Base-by-base conservation (phyloP, 768 basidiomycete species). In the Hydnum rufescens region DNA sequence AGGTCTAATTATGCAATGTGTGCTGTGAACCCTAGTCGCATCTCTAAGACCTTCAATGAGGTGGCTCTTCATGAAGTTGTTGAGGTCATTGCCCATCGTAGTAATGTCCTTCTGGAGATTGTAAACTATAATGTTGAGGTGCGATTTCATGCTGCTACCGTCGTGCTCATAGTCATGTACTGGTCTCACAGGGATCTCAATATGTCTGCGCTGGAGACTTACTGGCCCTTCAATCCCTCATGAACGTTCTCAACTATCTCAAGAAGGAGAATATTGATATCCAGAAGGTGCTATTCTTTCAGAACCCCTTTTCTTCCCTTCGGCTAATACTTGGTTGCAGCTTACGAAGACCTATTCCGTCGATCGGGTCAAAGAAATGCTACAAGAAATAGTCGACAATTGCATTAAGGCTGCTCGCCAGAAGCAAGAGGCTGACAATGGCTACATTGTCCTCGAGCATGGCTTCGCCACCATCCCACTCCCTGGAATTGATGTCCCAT, bases 191-290 rank as follows among this genome's bases (percentile, higher is more conserved):
- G 82, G 93, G 93, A 56, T 90, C 95, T 76, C 93, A 99, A 86
- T 97, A 97, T 64, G 95, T 99, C 57, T 95, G 89, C 60, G 95
- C 95, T 42, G 95, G 95, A 66, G 93, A 97, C 64, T 77, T 97
- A 32, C 72, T 92, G 30, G 86, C 86, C 1, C 70, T 97, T 32
- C 89, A 95, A 58, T 85, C 89, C 0, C 74, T 97, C 71, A 93
- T 92, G 16, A 93, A 92, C 58, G 90, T 93, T 43, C 70, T 97
- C 59, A 99, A 99, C 69, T 92, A 88, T 65, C 68, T 99, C 58
- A 99, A 97, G 68, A 69, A 89, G 4, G 80, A 99, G 71, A 97
- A 93, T 74, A 82, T 95, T 42, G 90, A 95, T 62, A 83, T 90
- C 51, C 71, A 75, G 1, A 84, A 87, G 75, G 86, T 82, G n/a